These are phyloP conservation scores for Ilyonectria destructans DNA, from an alignment of 2,329 filamentous ascomycete species.

Conservation along the genomic window DNA sequence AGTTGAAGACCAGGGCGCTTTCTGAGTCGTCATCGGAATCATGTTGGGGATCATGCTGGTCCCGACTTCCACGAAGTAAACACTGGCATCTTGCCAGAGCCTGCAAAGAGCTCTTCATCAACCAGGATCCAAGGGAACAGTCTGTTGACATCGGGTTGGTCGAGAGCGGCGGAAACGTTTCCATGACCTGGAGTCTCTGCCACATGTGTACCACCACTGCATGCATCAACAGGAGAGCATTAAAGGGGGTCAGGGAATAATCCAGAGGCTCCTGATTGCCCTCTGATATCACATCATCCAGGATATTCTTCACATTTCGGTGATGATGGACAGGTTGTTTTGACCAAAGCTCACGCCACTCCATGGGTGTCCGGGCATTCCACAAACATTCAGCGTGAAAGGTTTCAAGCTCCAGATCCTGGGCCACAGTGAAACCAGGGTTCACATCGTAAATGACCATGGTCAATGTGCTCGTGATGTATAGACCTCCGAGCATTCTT, in stretches of 20 bases:
- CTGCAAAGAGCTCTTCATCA: conserved; percentile 17
- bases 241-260: conserved; percentile 23
- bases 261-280: not conserved
- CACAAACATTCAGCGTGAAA: conserved; percentile 33
- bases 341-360: conserved; percentile 29
- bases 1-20: conserved; percentile 24
- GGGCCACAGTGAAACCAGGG: conserved; percentile 31
- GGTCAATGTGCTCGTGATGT: conserved; percentile 26
- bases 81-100: conserved; percentile 18
- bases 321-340: not conserved
- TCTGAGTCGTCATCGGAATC: conserved; percentile 5
- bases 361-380: conserved; percentile 22
- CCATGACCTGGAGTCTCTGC: conserved; percentile 27
- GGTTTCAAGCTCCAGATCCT: conserved; percentile 30
- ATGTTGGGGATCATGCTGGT: not conserved
- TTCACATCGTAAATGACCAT: conserved; percentile 36
- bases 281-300: conserved; percentile 21
- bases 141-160: too few species aligned
- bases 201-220: conserved; percentile 34
- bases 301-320: conserved; percentile 26
- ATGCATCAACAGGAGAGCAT: conserved; percentile 29
- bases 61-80: not conserved
- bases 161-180: conserved; percentile 1
- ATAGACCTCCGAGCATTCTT: conserved; percentile 25
- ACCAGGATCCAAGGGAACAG: not conserved